phyloP scores from a whole-genome alignment of 139 green algal species.

The Chlorella sorokiniana region DNA sequence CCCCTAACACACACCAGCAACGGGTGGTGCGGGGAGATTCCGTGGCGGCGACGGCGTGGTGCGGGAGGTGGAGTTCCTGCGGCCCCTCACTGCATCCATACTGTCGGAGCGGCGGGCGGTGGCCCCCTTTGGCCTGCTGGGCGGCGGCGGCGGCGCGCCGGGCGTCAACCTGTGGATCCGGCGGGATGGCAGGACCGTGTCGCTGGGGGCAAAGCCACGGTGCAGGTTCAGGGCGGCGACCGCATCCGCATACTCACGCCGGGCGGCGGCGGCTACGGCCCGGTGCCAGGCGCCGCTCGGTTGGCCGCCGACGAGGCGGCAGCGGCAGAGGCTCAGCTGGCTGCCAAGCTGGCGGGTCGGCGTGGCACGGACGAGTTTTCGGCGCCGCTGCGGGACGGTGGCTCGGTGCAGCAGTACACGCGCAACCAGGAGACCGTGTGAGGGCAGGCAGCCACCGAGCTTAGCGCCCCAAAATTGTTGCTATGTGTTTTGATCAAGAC shows the following conservation, averaged over 20 bases:
- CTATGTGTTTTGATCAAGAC: too few species aligned
- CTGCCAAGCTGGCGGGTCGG: not conserved
- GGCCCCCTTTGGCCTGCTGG: constrained; percentile 80
- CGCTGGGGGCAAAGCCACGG: constrained; percentile 80
- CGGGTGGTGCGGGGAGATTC: constrained; percentile 78
- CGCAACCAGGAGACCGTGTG: constrained; percentile 59
- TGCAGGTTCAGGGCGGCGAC: constrained; percentile 60
- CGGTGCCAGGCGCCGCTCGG: not conserved
- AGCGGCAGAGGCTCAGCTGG: constrained; percentile 11
- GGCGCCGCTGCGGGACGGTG: constrained; percentile 36
- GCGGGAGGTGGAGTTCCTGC: constrained; percentile 90
- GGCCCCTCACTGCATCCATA: constrained; percentile 82
- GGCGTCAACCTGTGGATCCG: constrained; percentile 83
- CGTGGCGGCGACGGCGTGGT: constrained; percentile 89
- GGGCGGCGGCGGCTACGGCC: constrained; percentile 74
- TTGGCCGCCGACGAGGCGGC: not conserved
- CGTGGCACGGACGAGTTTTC: constrained; percentile 16
- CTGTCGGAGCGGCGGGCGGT: constrained; percentile 84
- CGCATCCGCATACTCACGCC: constrained; percentile 74
- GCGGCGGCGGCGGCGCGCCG: constrained; percentile 60
- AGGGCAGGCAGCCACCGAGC: too few species aligned
- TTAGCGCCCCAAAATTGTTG: too few species aligned
- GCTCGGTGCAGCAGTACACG: constrained; percentile 49
- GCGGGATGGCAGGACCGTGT: constrained; percentile 60
- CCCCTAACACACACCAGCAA: constrained; percentile 55